Percentiles rank a stretch among this genome's conserved stretches.
These are phyloP conservation scores for Xerocomellus dryophilus DNA, from an alignment of 768 basidiomycete genomes.

Conservation along the genomic window DNA sequence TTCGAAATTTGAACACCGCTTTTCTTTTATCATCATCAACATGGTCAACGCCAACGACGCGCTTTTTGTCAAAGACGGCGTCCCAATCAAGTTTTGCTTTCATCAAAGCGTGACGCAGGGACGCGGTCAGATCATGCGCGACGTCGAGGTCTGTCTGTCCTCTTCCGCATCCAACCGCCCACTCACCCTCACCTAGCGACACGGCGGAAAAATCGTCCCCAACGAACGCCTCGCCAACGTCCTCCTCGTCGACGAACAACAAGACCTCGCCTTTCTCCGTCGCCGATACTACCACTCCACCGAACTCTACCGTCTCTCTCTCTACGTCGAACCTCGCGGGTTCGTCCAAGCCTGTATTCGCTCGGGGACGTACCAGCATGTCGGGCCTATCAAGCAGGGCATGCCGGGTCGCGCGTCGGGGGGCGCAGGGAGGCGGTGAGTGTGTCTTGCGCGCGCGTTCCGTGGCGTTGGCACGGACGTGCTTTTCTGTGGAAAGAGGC, in stretches of 20 bases:
- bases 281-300: constrained; percentile 24
- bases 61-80: constrained; percentile 25
- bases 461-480: not conserved
- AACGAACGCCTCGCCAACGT: constrained; percentile 23
- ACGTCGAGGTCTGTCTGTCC: constrained; percentile 20
- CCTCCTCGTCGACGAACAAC: constrained; percentile 30
- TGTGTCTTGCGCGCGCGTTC: not conserved
- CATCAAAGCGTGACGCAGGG: constrained; percentile 28
- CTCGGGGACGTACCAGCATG: constrained; percentile 13
- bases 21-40: not conserved
- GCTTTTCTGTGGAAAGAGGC: not conserved
- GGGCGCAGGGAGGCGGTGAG: constrained; percentile 4
- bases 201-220: constrained; percentile 19
- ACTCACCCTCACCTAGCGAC: constrained; percentile 5
- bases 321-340: constrained; percentile 25
- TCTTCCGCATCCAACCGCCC: no score
- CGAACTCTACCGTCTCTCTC: constrained; percentile 10
- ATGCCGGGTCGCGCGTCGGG: constrained; percentile 25
- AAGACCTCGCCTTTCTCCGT: constrained; percentile 24
- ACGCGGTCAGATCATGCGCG: constrained; percentile 9
- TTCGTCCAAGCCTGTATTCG: constrained; percentile 28
- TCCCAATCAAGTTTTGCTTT: constrained; percentile 27
- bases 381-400: not conserved
- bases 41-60: not conserved
- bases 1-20: constrained; percentile 20